Base-by-base conservation (phyloP, 73 alveolate species). In the Paramecium primaurelia region DNA sequence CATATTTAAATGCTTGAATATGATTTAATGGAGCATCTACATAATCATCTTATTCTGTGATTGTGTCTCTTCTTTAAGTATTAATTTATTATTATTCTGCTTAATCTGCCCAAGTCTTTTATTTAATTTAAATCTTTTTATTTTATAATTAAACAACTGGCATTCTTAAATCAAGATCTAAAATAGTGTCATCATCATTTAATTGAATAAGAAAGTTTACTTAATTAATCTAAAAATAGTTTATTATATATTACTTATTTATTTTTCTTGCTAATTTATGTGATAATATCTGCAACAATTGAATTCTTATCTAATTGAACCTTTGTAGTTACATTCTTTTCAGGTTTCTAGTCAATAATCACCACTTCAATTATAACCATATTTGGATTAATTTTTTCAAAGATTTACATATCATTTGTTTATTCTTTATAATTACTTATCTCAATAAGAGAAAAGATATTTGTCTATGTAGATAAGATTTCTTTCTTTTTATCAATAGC, bases 21-120 rank as follows among this genome's bases (percentile, higher is more conserved):
- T 80, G 77, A 47, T 80, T 80, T 10, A 80, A 36, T n/a, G 91
- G 91, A 12, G 91, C 91, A 34, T 80, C 91, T 14, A 25, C 77
- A 49, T 26, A 25, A 42, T 80, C 47, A 2, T 80, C 91, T 16
- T 80, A 34, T 16, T 22, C 58, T 14, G 87, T 20, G 12, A 80
- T 80, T 16, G 47, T 42, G 30, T 80, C 47, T 26, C 47, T 49
- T 80, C 47, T n/a, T 36, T 80, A 10, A 18, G 58, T 22, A 40
- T 42, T 22, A 44, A 47, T 20, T 4, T 9, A 4, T 42, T 18
- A 45, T 80, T 80, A 9, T 26, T 45, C 91, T n/a, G 91, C 71
- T 37, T 80, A 49, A 80, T 80, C 91, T 45, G 91, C 91, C 91
- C 91, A 80, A 1, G 32, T 25, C 34, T 49, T 80, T 20, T 80